A percentile compares a stretch with the other conserved stretches of the same genome.
Conservation (phyloP, 345 rosid species). For the Aquilaria sinensis region DNA sequence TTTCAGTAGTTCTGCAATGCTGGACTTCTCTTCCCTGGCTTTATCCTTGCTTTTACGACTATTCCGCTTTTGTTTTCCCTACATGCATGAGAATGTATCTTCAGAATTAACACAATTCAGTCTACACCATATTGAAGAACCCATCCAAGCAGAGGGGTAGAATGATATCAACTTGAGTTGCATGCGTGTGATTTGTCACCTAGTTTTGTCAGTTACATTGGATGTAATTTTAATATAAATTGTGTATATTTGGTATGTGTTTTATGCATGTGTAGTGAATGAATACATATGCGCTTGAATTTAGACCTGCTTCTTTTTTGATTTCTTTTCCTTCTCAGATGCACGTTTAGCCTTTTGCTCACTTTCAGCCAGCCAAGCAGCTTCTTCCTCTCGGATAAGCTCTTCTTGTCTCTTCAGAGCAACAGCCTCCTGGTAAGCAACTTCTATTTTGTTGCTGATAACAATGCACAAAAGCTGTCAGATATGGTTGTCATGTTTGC, state of each 20-base stretch:
- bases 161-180: too few species aligned
- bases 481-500: too few species aligned
- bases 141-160: too few species aligned
- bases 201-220: too few species aligned
- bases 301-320: constrained; percentile 83
- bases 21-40: constrained; percentile 59
- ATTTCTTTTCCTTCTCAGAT: constrained; percentile 74
- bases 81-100: constrained; percentile 6
- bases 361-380: constrained; percentile 66
- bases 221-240: too few species aligned
- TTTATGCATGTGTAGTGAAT: too few species aligned
- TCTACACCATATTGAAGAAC: too few species aligned
- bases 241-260: too few species aligned
- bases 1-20: constrained; percentile 29
- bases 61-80: constrained; percentile 89
- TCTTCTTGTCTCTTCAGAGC: constrained; percentile 92
- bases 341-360: constrained; percentile 77
- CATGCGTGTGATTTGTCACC: too few species aligned
- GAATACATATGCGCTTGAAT: too few species aligned
- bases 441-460: constrained; percentile 79
- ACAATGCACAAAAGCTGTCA: neutral
- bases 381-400: constrained; percentile 96
- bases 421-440: constrained; percentile 91
- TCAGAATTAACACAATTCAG: too few species aligned
- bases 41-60: constrained; percentile 79